Evolutionary conservation across 345 rosid genomes (phyloP).

Genomic region (Geranium rotundifolium): DNA sequence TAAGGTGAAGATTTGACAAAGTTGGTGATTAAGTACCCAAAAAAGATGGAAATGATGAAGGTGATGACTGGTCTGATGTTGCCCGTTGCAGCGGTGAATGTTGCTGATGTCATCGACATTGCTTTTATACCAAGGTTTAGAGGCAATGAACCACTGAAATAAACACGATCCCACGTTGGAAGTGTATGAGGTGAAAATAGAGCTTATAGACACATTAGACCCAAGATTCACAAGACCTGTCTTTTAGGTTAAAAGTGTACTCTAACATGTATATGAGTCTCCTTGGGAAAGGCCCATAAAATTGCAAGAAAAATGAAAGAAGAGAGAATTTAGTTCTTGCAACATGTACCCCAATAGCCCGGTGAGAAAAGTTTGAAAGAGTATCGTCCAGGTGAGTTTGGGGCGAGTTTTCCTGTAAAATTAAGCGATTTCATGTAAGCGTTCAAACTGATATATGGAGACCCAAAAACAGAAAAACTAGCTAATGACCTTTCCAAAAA

Average conservation of each 20-base stretch:
- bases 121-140: constrained; percentile 8
- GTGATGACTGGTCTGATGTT: constrained; percentile 19
- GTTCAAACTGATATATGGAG: too few species aligned
- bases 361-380: constrained; percentile 10
- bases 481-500: constrained; percentile 1
- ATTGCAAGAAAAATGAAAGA: too few species aligned
- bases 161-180: too few species aligned
- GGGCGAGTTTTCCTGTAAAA: constrained; percentile 9
- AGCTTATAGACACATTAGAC: too few species aligned
- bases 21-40: constrained; percentile 6
- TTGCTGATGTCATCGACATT: constrained; percentile 15
- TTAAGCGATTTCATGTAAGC: not conserved
- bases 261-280: too few species aligned
- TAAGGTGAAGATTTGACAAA: not conserved
- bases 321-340: not conserved
- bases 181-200: too few species aligned
- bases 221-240: too few species aligned
- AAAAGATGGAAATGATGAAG: constrained; percentile 12
- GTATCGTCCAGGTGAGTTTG: constrained; percentile 6
- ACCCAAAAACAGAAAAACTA: too few species aligned
- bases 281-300: too few species aligned
- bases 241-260: too few species aligned
- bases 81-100: constrained; percentile 13
- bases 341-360: constrained; percentile 14
- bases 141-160: constrained; percentile 10